Percentiles rank a stretch among this genome's conserved stretches.
These are phyloP conservation scores for Torulaspora pretoriensis DNA, from an alignment of 1,139 yeast genomes.

Conservation along the genomic window DNA sequence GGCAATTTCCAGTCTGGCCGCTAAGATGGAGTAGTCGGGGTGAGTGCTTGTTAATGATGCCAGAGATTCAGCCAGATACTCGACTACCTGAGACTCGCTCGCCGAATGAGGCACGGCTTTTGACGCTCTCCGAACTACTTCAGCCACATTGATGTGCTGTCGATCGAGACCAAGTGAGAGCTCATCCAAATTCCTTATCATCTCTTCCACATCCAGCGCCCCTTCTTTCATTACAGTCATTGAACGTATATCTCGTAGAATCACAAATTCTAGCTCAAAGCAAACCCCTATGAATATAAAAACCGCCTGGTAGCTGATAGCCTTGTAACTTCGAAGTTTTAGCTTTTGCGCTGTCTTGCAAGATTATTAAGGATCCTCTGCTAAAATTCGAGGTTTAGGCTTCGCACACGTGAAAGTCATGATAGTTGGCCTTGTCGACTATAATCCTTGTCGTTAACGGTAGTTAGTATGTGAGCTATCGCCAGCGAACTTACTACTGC, in stretches of 20 bases:
- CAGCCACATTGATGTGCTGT: constrained; percentile 56
- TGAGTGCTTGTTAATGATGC: constrained; percentile 96
- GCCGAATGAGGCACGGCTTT: constrained; percentile 70
- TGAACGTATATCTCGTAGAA: background rate
- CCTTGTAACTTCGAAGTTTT: background rate
- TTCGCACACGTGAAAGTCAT: background rate
- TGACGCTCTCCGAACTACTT: constrained; percentile 55
- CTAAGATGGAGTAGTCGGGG: constrained; percentile 91
- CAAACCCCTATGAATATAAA: background rate
- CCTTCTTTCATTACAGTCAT: constrained; percentile 4
- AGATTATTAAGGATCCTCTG: background rate
- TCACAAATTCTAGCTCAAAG: background rate
- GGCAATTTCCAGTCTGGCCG: constrained; percentile 91
- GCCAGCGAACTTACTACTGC: no score
- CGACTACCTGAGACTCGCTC: constrained; percentile 76
- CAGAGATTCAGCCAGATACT: constrained; percentile 93
- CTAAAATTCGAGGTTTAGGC: background rate
- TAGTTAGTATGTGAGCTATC: no score
- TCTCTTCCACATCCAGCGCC: constrained; percentile 5
- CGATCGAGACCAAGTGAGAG: constrained; percentile 47
- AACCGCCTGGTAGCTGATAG: background rate
- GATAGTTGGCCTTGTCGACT: no score
- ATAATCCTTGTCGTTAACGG: no score
- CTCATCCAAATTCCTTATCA: constrained; percentile 5
- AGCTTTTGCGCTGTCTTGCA: background rate